phyloP scores from a whole-genome alignment of 371 early-diverging fungal species.

The Circinella umbellata region DNA sequence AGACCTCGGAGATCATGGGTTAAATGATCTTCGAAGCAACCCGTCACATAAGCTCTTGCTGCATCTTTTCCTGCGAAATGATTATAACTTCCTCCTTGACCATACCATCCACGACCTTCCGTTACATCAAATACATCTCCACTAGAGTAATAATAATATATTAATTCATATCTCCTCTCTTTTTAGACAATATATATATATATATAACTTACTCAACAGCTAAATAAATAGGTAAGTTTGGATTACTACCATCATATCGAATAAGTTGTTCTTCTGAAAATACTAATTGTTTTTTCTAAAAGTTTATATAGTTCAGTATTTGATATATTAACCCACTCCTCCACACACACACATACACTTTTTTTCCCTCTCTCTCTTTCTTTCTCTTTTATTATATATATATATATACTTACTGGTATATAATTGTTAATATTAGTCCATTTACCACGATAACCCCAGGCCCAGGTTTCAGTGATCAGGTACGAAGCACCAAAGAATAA shows the following conservation, averaged over 20 bases:
- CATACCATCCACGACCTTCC: constrained; percentile 74
- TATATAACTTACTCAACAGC: constrained; percentile 74
- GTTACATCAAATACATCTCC: constrained; percentile 93
- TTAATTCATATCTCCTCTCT: neutral
- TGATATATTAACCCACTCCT: no score
- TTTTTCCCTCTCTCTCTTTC: neutral
- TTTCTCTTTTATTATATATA: neutral
- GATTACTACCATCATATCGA: constrained; percentile 81
- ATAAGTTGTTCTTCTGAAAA: constrained; percentile 81
- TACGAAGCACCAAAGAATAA: constrained; percentile 68
- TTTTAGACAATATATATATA: constrained; percentile 1
- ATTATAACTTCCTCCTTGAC: constrained; percentile 81
- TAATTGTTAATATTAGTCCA: constrained; percentile 78
- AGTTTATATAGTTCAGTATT: neutral
- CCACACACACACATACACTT: neutral
- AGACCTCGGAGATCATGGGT: constrained; percentile 94
- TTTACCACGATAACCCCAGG: constrained; percentile 79
- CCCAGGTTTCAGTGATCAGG: constrained; percentile 77
- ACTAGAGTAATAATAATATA: constrained; percentile 27
- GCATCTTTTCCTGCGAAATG: constrained; percentile 95
- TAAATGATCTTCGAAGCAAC: constrained; percentile 90
- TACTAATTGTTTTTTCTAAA: constrained; percentile 55
- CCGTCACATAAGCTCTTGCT: constrained; percentile 92
- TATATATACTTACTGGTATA: constrained; percentile 59
- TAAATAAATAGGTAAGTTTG: constrained; percentile 81